Evolutionary conservation across 225 moss, liverwort and hornwort species (phyloP).

Genomic region (Ulota crispa): DNA sequence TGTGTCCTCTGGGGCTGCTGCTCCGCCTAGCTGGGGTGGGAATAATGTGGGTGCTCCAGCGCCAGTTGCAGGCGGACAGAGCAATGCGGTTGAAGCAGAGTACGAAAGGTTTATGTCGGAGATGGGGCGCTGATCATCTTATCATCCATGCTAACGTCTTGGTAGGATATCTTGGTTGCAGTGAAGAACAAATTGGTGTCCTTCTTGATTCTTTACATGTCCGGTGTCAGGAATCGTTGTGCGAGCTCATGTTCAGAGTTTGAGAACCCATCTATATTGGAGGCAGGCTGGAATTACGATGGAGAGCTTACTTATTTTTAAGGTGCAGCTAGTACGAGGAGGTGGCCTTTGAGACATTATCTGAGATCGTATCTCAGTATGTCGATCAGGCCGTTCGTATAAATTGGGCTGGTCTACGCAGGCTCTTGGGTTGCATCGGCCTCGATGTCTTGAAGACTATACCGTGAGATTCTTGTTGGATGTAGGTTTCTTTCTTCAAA

Average conservation of each 20-base stretch:
- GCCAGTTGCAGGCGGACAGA: slow-evolving; percentile 61
- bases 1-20: slow-evolving; percentile 60
- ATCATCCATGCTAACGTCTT: slow-evolving; percentile 19
- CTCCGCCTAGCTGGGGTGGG: slow-evolving; percentile 77
- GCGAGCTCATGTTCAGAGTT: slow-evolving; percentile 16
- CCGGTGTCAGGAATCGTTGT: slow-evolving; percentile 24
- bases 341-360: slow-evolving; percentile 16
- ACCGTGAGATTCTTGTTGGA: slow-evolving; percentile 25
- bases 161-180: slow-evolving; percentile 26
- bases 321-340: slow-evolving; percentile 9
- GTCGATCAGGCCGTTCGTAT: slow-evolving; percentile 30
- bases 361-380: slow-evolving; percentile 30
- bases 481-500: slow-evolving; percentile 30
- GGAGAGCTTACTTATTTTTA: slow-evolving; percentile 8
- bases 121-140: slow-evolving; percentile 78
- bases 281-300: slow-evolving; percentile 17
- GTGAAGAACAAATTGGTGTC: slow-evolving; percentile 9
- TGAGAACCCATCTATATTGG: slow-evolving; percentile 10
- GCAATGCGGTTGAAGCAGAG: slow-evolving; percentile 92
- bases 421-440: slow-evolving; percentile 27
- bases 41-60: slow-evolving; percentile 46
- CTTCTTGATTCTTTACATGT: slow-evolving; percentile 31
- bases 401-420: slow-evolving; percentile 32
- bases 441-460: slow-evolving; percentile 17
- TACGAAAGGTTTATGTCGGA: slow-evolving; percentile 99